A percentile compares a stretch with the other conserved stretches of the same genome.
Conservation (phyloP, 2,329 filamentous ascomycete species). For the Ascochyta fabae region DNA sequence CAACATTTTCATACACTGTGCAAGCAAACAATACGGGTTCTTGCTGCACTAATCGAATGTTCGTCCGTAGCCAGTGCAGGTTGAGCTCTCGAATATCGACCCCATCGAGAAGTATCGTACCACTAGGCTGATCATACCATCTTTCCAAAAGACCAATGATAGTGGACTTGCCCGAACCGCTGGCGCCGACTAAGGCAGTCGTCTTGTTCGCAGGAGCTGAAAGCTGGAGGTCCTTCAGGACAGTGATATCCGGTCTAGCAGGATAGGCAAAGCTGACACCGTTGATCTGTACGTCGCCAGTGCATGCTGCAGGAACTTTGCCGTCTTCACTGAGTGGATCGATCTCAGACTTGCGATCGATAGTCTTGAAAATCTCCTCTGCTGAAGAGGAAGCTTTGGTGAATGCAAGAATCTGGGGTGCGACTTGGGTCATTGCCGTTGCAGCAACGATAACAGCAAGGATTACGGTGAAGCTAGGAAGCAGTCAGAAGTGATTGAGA, state of each 20-base stretch:
- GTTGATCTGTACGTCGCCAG: constrained; percentile 33
- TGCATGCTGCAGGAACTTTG: constrained; percentile 17
- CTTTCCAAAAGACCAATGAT: constrained; percentile 82
- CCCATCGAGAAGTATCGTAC: constrained; percentile 40
- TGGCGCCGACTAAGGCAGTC: constrained; percentile 90
- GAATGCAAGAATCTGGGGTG: constrained; percentile 83
- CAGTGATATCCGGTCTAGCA: constrained; percentile 83
- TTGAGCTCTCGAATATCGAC: constrained; percentile 79
- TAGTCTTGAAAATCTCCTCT: constrained; percentile 55
- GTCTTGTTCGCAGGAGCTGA: constrained; percentile 85
- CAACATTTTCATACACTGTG: constrained; percentile 87
- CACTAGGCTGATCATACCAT: constrained; percentile 46
- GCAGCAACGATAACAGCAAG: constrained; percentile 53
- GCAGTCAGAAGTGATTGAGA: background rate
- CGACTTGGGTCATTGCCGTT: constrained; percentile 79
- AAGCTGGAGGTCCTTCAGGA: constrained; percentile 83
- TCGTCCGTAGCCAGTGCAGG: constrained; percentile 86
- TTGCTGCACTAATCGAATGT: constrained; percentile 89
- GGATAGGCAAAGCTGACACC: constrained; percentile 92
- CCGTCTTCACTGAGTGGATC: constrained; percentile 57
- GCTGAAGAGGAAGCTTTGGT: too few species aligned
- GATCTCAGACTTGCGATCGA: constrained; percentile 82
- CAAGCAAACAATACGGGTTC: constrained; percentile 89
- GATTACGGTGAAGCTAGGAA: constrained; percentile 36
- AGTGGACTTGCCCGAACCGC: constrained; percentile 92